Evolutionary conservation across 2,329 filamentous ascomycete genomes (phyloP).

Genomic region (Uncinocarpus reesii): DNA sequence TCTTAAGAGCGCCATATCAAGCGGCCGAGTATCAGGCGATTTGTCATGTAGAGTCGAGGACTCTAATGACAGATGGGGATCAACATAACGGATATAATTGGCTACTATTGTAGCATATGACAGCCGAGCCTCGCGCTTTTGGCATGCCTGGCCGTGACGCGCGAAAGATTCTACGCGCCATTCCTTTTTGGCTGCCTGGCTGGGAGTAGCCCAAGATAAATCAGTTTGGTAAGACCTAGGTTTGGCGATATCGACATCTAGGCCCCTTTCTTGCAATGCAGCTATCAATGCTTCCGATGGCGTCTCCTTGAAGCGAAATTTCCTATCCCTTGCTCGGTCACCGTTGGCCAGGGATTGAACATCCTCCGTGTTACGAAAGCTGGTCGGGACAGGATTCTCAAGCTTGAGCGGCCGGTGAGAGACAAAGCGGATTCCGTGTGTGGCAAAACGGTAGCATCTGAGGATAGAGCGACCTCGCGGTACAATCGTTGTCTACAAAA

Average conservation of each 20-base stretch:
- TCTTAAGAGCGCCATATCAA: conserved; percentile 24
- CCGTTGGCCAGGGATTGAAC: background rate
- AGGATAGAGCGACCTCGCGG: background rate
- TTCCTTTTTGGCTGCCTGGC: background rate
- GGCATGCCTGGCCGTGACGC: background rate
- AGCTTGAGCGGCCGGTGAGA: background rate
- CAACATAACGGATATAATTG: conserved; percentile 30
- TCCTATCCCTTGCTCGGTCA: background rate
- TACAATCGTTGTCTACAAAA: background rate
- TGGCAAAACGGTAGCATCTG: background rate
- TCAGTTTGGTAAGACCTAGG: conserved; percentile 7
- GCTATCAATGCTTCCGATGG: conserved; percentile 14
- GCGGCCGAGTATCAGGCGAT: conserved; percentile 2
- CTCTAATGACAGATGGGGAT: conserved; percentile 22
- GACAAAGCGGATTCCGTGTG: background rate
- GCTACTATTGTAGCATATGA: conserved; percentile 26
- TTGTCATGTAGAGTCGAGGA: background rate
- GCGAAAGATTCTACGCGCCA: background rate
- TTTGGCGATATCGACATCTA: conserved; percentile 5
- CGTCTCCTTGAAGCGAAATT: conserved; percentile 1
- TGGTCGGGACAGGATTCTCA: background rate
- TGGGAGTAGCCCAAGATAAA: conserved; percentile 12
- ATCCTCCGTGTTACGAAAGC: background rate
- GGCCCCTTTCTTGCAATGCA: conserved; percentile 10
- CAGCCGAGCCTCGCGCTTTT: conserved; percentile 1